Evolutionary conservation across 2,329 filamentous ascomycete genomes (phyloP), one percentile per base, ranked within the genome.

Genomic region (Nigrospora oryzae): DNA sequence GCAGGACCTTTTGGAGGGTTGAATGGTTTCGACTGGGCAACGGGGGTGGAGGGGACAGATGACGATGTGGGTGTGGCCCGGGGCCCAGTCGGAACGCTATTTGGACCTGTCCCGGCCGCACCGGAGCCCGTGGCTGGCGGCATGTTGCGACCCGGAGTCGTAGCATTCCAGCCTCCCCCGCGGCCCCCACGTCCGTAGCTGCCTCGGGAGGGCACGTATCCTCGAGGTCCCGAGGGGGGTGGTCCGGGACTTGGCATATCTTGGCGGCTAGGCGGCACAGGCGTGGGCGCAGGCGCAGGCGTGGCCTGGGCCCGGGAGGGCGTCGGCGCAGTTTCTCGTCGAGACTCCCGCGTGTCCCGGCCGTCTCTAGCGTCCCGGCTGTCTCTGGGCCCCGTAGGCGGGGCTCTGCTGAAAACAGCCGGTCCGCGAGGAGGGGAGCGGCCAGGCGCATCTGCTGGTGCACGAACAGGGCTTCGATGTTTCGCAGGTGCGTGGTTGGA

Each of bases 1-100:
- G 69, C 63, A 0, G 75, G 76, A 4, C 76, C 76, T 2, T 76
- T 79, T 4, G 75, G 76, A 3, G 75, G 75, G 51, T 79, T 79
- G 57, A 80, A 79, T 0, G 74, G 68, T 49, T 66, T 75, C 49
- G 55, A 62, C 46, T 56, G 53, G 28, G 58, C 45, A 19, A 57
- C 46, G 1, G 71, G 63, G 3, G 68, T 67, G 10, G 67, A 61
- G 10, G 68, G 56, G 16, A 64, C 62, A 5, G 62, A 60, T 45
- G 57, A 51, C 42, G 62, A 61, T 43, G 63, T 45, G 52, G 47
- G 51, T 16, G 49, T 48, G 34, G 48, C 54, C 19, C 57, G 56
- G 5, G 57, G 59, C 13, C 58, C 59, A 6, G 56, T 61, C 10
- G 60, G 59, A 36, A 61, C 56, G 15, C 35, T 56, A 19, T 49